Percentiles rank a stretch among this genome's conserved stretches.
phyloP scores from a whole-genome alignment of 306 rosid species.

The Vigna trinervia region DNA sequence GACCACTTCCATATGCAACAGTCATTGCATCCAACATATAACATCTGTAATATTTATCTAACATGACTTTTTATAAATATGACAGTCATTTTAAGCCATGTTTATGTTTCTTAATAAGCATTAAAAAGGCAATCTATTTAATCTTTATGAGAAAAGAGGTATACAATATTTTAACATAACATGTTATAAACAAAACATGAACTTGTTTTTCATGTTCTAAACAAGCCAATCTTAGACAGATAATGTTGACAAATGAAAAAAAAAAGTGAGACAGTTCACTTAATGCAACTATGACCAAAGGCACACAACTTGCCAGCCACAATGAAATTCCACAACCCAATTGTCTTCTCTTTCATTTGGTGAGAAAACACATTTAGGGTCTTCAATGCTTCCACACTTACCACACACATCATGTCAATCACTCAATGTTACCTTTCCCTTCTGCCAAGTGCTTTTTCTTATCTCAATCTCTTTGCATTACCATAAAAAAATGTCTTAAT shows the following conservation, averaged over 20 bases:
- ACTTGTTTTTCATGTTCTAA: background rate
- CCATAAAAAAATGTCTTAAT: background rate
- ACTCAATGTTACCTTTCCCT: background rate
- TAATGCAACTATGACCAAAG: background rate
- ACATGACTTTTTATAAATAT: too few species aligned
- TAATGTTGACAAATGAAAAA: background rate
- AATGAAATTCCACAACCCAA: background rate
- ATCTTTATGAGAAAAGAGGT: background rate
- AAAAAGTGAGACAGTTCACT: background rate
- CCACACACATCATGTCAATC: background rate
- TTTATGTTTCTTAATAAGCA: background rate
- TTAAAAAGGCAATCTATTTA: background rate
- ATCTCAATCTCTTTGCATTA: background rate
- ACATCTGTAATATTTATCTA: background rate
- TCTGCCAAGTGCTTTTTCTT: background rate
- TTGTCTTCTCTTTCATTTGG: background rate
- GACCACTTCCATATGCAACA: background rate
- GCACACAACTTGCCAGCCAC: background rate
- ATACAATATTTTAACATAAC: background rate
- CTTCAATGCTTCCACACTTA: background rate
- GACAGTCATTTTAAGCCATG: background rate
- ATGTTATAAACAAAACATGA: too few species aligned
- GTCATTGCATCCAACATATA: background rate
- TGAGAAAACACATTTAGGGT: conserved; percentile 1
- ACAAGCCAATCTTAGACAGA: background rate